Evolutionary conservation across 2,329 filamentous ascomycete genomes (phyloP).

Genomic region (Talaromyces funiculosus): DNA sequence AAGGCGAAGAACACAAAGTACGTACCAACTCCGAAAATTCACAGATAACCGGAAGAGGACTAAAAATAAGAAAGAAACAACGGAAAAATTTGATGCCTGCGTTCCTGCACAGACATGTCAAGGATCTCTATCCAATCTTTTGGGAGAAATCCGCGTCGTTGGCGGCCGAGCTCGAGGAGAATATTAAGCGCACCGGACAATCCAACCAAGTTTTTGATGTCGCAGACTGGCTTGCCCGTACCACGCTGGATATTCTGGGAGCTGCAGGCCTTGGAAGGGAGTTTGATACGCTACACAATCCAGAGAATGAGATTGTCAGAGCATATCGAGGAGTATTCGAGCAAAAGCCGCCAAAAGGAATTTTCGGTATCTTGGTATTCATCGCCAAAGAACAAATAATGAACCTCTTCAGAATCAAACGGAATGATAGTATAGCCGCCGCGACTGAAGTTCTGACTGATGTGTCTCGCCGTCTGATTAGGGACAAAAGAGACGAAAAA

Average conservation of each 20-base stretch:
- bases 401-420: background rate
- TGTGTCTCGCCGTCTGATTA: background rate
- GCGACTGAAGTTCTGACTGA: conserved; percentile 1
- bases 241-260: conserved; percentile 44
- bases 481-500: background rate
- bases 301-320: conserved; percentile 50
- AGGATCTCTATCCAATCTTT: conserved; percentile 70
- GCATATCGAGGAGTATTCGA: conserved; percentile 6
- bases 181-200: background rate
- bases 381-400: background rate
- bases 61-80: conserved; percentile 34
- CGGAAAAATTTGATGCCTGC: conserved; percentile 68
- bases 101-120: conserved; percentile 70
- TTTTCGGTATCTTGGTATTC: background rate
- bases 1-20: conserved; percentile 74
- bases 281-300: conserved; percentile 56
- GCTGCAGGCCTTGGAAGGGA: conserved; percentile 60
- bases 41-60: background rate
- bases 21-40: background rate
- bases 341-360: conserved; percentile 1
- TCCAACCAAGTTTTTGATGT: conserved; percentile 24
- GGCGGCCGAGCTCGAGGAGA: conserved; percentile 28
- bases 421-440: background rate
- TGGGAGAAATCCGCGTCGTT: conserved; percentile 66
- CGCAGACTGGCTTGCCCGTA: conserved; percentile 57